Base-by-base conservation (phyloP, 2,329 filamentous ascomycete genomes). In the Aspergillus neotritici region DNA sequence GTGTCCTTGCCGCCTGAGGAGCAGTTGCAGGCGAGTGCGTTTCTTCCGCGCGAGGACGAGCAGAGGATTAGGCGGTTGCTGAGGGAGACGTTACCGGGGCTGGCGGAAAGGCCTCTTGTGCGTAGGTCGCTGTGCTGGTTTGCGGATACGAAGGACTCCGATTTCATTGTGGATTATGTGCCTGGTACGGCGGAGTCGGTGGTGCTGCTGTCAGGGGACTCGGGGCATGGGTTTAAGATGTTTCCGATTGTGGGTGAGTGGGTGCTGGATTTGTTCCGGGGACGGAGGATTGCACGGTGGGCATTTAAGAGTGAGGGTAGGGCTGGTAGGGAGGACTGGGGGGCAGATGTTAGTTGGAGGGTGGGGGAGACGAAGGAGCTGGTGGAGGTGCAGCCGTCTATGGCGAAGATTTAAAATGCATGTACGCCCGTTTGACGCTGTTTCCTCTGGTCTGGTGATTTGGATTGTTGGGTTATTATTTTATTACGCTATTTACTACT, bases 151-250 rank as follows among this genome's bases (percentile, higher is more conserved):
- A 67, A 62, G 6, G 76, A 82, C 52, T 80, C 77, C 0, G 76
- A 83, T 36, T 83, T 74, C 49, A 71, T 80, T 37, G 70, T 83
- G 34, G 79, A 83, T 54, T 77, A 72, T 41, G 73, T 82, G 1
- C 79, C 79, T 0, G 58, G 64, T 1, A 75, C 69, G 1, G 57
- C 60, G 1, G 61, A 64, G 2, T 72, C 69, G 1, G 65, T 82
- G 2, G 58, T 82, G 2, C 55, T 80, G 0, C 49, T 76, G 1
- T 73, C 75, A 0, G 79, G 79, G 0, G 79, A 82, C 52, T 82
- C 78, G 1, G 79, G 78, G 0, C 79, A 83, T 53, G 77, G 73
- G 0, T 81, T 81, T 58, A 82, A 82, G 61, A 79, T 82, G 75
- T 69, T 82, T 37, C 79, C 78, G 0, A 68, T 80, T 16, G 65